A percentile compares a stretch with the other conserved stretches of the same genome.
Conservation (phyloP, 164 flowering plant genomes). For the Piper betle region DNA sequence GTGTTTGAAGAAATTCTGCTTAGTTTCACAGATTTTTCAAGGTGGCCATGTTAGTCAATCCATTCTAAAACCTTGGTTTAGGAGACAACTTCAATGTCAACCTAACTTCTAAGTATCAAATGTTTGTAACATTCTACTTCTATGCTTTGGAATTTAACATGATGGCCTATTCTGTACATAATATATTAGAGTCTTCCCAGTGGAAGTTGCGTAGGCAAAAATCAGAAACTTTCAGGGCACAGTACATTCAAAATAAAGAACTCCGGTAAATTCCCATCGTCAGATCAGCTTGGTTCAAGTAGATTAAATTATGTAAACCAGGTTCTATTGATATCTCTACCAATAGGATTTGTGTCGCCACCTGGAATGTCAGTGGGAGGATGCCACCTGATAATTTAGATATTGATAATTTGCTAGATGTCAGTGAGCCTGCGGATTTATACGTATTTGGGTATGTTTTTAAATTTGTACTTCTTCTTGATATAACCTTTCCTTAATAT, state of each 20-base stretch:
- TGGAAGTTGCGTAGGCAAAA: conserved; percentile 51
- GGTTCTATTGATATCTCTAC: neutral
- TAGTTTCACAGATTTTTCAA: no score
- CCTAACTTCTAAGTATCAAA: neutral
- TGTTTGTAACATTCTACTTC: neutral
- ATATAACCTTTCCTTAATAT: neutral
- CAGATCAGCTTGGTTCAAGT: neutral
- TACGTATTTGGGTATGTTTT: conserved; percentile 94
- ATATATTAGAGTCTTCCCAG: conserved; percentile 27
- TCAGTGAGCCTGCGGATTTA: conserved; percentile 68
- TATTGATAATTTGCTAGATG: conserved; percentile 64
- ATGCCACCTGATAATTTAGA: conserved; percentile 74
- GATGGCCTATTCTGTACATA: conserved; percentile 1
- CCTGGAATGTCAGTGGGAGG: conserved; percentile 94
- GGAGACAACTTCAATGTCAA: no score
- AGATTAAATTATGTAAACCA: neutral
- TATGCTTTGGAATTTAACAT: no score
- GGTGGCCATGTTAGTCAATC: no score
- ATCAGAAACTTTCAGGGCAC: conserved; percentile 81
- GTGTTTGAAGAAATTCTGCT: no score
- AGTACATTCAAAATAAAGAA: conserved; percentile 74
- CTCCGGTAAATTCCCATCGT: conserved; percentile 31
- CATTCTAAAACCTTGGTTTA: no score
- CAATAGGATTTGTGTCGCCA: conserved; percentile 60
- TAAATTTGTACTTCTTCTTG: no score